These are phyloP conservation scores for Gryganskiella cystojenkinii DNA, from an alignment of 192 early-diverging fungal species.

Conservation along the genomic window DNA sequence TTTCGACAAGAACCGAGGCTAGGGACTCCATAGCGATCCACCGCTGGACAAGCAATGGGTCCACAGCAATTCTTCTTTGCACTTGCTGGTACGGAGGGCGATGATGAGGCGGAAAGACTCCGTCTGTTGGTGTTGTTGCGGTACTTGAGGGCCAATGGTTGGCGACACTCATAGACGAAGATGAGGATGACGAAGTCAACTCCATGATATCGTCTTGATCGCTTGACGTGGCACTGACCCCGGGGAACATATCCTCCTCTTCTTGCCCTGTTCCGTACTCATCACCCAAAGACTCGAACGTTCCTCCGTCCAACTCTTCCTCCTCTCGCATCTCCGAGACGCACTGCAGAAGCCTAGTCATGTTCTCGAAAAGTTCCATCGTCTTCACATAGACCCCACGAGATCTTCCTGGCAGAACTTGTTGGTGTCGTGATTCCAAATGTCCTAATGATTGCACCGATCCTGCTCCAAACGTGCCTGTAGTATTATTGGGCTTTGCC, in stretches of 20 bases:
- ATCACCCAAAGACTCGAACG: background rate
- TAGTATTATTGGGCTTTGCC: background rate
- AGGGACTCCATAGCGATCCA: slow-evolving; percentile 35
- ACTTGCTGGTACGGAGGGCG: background rate
- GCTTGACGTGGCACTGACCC: slow-evolving; percentile 25
- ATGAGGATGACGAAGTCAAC: slow-evolving; percentile 8
- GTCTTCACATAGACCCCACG: slow-evolving; percentile 31
- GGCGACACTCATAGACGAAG: background rate
- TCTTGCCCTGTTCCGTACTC: slow-evolving; percentile 10
- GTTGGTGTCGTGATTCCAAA: background rate
- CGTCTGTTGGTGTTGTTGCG: slow-evolving; percentile 4
- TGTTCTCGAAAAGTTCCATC: slow-evolving; percentile 44
- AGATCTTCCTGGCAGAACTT: background rate
- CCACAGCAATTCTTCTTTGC: slow-evolving; percentile 10
- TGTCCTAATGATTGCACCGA: background rate
- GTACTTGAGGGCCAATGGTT: too few relatives aligned
- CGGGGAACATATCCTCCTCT: slow-evolving; percentile 2
- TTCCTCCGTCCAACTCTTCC: slow-evolving; percentile 15
- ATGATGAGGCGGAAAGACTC: background rate
- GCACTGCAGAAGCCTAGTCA: slow-evolving; percentile 31
- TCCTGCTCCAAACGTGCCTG: background rate
- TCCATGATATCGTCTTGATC: slow-evolving; percentile 50
- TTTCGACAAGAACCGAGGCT: slow-evolving; percentile 36
- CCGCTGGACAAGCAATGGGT: slow-evolving; percentile 15
- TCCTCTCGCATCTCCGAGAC: slow-evolving; percentile 47